Base-by-base conservation (phyloP, 2,329 filamentous ascomycete species). In the Cadophora sp. region DNA sequence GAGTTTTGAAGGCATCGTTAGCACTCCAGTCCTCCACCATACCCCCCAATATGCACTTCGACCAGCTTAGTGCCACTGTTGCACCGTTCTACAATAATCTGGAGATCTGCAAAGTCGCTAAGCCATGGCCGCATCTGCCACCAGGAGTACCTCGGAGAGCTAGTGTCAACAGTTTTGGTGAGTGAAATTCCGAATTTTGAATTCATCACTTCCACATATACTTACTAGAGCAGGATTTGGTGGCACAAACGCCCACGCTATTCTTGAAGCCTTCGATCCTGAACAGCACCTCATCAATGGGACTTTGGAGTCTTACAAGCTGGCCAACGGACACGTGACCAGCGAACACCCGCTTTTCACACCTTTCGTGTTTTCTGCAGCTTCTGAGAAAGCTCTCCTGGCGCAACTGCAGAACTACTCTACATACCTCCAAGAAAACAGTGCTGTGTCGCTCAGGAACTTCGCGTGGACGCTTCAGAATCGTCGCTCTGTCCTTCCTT, bases 221-320 rank as follows among this genome's bases (percentile, higher is more conserved):
- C 31, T 34, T 6, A 34, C 11, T 11, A 11, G 11, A 34, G 26
- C 26, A 63, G 61, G 61, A n/a, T 84, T 82, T 48, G 83, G 83
- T 12, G 83, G 83, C 14, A 81, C 82, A 16, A 85, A 85, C 68
- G 81, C 80, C 2, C 83, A 84, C 69, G 78, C 78, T 1, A 79
- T 84, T 8, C 74, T 76, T 43, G 77, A 83, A 81, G 24, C 82
- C 79, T 53, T 80, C 80, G 26, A 84, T 11, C 56, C 58, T 14
- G 31, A 59, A 12, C 56, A 40, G 31, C 31, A 59, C 31, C n/a
- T 43, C 4, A 11, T 40, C 31, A 59, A 59, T 27, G 56, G 56
- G 43, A 58, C 6, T 58, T n/a, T 43, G 14, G 29, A 43, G n/a
- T 6, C 4, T 9, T 59, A 43, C 56, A 40, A 59, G 31, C 7